These are phyloP conservation scores for Acorus gramineus DNA, from an alignment of 106 monocot genomes.

Conservation along the genomic window DNA sequence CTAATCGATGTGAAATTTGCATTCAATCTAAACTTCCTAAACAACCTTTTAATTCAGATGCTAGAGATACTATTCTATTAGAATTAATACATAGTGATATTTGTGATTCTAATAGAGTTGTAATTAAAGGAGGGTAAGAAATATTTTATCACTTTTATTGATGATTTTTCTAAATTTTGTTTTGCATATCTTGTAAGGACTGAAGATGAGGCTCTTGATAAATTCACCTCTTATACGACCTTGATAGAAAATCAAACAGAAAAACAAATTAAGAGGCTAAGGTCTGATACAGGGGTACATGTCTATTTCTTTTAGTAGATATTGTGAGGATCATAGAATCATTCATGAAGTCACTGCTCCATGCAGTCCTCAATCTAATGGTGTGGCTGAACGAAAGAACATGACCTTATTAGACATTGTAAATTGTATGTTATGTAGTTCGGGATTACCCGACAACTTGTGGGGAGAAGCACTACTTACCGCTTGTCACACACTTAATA, in stretches of 20 bases:
- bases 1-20: too few relatives aligned
- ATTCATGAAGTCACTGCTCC: not conserved
- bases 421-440: not conserved
- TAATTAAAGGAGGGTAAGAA: too few relatives aligned
- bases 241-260: not conserved
- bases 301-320: not conserved
- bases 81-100: too few relatives aligned
- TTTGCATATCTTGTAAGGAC: not conserved
- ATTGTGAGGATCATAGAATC: constrained; percentile 1
- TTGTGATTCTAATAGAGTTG: too few relatives aligned
- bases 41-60: too few relatives aligned
- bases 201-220: not conserved
- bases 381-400: constrained; percentile 1
- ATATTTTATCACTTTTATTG: constrained; percentile 1
- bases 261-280: not conserved
- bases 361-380: not conserved
- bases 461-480: not conserved
- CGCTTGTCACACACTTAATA: not conserved
- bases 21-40: too few relatives aligned
- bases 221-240: not conserved
- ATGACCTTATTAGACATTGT: not conserved
- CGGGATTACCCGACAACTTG: not conserved
- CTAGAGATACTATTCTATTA: too few relatives aligned
- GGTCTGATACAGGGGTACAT: not conserved
- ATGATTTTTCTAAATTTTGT: not conserved